Base-by-base conservation (phyloP, 129 eudicot species). In the sunflower (Helianthus annuus) region DNA sequence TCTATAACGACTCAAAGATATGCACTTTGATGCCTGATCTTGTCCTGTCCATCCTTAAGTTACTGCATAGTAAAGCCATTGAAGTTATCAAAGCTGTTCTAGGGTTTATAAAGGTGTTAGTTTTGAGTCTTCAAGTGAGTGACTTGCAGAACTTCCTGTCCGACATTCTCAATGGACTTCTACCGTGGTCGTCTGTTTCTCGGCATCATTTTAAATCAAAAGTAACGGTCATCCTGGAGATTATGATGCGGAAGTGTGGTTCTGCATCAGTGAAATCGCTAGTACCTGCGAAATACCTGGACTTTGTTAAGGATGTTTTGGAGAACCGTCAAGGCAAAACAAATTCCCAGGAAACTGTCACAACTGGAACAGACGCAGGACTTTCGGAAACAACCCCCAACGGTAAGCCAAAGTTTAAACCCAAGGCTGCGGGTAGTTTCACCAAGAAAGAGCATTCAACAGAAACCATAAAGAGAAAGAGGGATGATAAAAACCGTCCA, bases 141-240 rank as follows among this genome's bases (percentile, higher is more conserved):
- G 90, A 90, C 74, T 68, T 95, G 88, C 87, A 84, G 77, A 78
- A 78, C 71, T 76, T 83, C 49, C 73, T 88, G 42, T 42, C 97
- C 19, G 91, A 81, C 54, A 84, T 95, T 69, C 82, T 95, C 66
- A 81, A 82, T 81, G 84, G 78, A 66, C 76, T 95, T 73, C 80
- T 91, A 44, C 96, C 91, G 19, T 95, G 99, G 99, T 91, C 99
- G 68, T 86, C 97, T 63, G 83, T 90, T 66, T 95, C 99, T 22
- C 90, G 94, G 36, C 85, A 95, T 82, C 99, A 95, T 83, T 95
- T 95, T 60, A 84, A 87, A 84, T 70, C 91, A 66, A 95, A 95
- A 84, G 99, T 95, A 27, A 91, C 87, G 2, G 91, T 95, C 45
- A 95, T 95, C 71, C 48, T 95, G 70, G 99, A 95, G 94, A 88